A percentile compares a stretch with the other conserved stretches of the same genome.
Evolutionary conservation across 495 filamentous ascomycete genomes (phyloP).

Genomic region (Letharia columbiana): DNA sequence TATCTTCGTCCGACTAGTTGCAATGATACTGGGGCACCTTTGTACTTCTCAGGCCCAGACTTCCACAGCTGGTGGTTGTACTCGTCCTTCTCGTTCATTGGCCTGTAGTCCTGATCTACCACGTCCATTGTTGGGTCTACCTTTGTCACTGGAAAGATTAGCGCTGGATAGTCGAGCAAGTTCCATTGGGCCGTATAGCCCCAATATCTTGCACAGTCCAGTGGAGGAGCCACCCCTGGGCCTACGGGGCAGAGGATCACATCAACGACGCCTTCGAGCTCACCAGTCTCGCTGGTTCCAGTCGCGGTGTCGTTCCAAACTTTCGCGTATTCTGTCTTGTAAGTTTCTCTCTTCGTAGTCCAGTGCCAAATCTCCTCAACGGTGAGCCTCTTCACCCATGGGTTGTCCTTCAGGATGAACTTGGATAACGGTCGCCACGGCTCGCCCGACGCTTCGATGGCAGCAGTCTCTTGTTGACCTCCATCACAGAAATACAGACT

Average conservation of each 20-base stretch:
- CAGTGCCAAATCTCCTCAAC: conserved; percentile 39
- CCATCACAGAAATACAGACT: conserved; percentile 51
- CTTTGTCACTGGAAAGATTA: conserved; percentile 40
- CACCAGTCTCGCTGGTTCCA: conserved; percentile 13
- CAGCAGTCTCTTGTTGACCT: conserved; percentile 36
- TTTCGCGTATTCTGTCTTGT: conserved; percentile 49
- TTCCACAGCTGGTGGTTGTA: conserved; percentile 35
- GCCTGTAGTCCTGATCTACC: conserved; percentile 27
- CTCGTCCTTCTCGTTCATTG: conserved; percentile 33
- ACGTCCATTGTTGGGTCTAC: conserved; percentile 29
- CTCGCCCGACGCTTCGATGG: conserved; percentile 44
- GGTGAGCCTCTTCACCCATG: conserved; percentile 32
- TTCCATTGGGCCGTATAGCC: conserved; percentile 69
- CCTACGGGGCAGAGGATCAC: conserved; percentile 60
- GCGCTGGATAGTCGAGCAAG: conserved; percentile 56
- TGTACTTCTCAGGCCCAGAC: conserved; percentile 24
- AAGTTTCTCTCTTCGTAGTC: conserved; percentile 45
- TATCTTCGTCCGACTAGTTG: conserved; percentile 36
- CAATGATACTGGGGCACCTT: conserved; percentile 32
- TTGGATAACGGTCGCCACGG: conserved; percentile 48
- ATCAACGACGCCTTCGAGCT: conserved; percentile 42
- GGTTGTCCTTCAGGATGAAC: conserved; percentile 49
- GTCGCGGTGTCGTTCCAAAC: conserved; percentile 48
- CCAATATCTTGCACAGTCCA: conserved; percentile 58
- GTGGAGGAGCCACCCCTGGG: conserved; percentile 49